Evolutionary conservation across 2,329 filamentous ascomycete genomes (phyloP).

Genomic region (Achaetomium macrosporum): DNA sequence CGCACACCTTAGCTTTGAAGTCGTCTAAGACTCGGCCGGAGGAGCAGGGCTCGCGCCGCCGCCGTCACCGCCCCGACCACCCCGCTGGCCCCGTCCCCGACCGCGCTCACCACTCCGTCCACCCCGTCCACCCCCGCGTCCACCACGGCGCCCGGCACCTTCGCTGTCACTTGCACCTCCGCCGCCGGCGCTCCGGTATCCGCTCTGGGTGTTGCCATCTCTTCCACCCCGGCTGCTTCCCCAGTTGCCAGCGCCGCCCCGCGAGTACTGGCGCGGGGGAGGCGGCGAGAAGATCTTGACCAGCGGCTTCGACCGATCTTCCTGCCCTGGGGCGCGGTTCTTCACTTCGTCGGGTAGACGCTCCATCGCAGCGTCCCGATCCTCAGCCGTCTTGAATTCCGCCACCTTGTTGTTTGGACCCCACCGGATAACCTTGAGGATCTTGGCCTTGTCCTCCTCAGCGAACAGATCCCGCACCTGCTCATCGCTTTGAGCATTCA

Average conservation of each 20-base stretch:
- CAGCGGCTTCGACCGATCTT: constrained; percentile 71
- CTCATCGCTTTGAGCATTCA: constrained; percentile 77
- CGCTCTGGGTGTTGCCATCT: constrained; percentile 52
- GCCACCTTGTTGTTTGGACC: constrained; percentile 77
- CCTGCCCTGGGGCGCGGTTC: constrained; percentile 53
- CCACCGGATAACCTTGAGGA: constrained; percentile 72
- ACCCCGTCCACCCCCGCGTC: constrained; percentile 51
- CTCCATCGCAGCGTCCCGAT: constrained; percentile 73
- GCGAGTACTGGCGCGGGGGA: constrained; percentile 50
- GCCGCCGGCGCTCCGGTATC: constrained; percentile 79
- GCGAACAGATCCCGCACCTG: constrained; percentile 76
- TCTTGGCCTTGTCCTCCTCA: constrained; percentile 77
- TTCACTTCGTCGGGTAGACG: constrained; percentile 71
- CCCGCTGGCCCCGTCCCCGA: constrained; percentile 50
- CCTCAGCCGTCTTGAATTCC: constrained; percentile 72
- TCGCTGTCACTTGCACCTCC: constrained; percentile 69
- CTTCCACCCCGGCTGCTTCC: constrained; percentile 59
- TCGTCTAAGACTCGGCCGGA: constrained; percentile 2
- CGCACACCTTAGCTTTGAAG: no score
- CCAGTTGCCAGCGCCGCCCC: constrained; percentile 63
- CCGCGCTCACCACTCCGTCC: constrained; percentile 52
- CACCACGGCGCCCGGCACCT: constrained; percentile 48
- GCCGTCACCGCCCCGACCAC: constrained; percentile 52
- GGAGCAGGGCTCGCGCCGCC: constrained; percentile 36
- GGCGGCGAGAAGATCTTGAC: constrained; percentile 78